Conservation (phyloP, 1,284 basidiomycete species). For the Hypsizygus ulmarius region DNA sequence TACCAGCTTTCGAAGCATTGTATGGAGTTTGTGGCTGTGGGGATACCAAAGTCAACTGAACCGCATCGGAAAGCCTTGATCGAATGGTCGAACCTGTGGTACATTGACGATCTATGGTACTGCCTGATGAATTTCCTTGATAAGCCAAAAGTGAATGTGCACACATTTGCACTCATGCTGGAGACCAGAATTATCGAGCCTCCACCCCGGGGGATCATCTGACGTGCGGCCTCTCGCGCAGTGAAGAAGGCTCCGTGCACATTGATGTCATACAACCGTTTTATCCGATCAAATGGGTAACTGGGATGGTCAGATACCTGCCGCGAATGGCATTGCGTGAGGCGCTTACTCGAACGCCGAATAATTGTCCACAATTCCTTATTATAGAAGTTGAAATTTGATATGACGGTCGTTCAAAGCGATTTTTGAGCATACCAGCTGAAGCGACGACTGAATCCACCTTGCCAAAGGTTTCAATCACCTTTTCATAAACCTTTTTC, state of each 20-base stretch:
- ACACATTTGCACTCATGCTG: slow-evolving; percentile 87
- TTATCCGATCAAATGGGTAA: slow-evolving; percentile 82
- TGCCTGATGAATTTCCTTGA: not conserved
- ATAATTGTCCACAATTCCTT: slow-evolving; percentile 92
- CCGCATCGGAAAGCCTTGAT: not conserved
- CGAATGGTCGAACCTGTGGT: slow-evolving; percentile 53
- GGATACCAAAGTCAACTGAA: not conserved
- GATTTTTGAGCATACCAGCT: slow-evolving; percentile 57
- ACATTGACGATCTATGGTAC: slow-evolving; percentile 74
- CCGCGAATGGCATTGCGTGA: not conserved
- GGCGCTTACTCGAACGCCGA: slow-evolving; percentile 77
- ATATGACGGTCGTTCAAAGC: not conserved
- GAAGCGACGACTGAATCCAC: slow-evolving; percentile 87
- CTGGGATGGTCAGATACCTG: slow-evolving; percentile 33
- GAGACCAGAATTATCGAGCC: slow-evolving; percentile 88
- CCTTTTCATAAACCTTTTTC: slow-evolving; percentile 64
- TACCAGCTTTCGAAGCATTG: slow-evolving; percentile 90
- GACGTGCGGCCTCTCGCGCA: slow-evolving; percentile 85
- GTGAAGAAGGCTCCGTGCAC: slow-evolving; percentile 93
- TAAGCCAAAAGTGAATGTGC: slow-evolving; percentile 24
- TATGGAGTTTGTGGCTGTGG: slow-evolving; percentile 89
- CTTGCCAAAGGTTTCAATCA: slow-evolving; percentile 76
- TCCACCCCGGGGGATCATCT: slow-evolving; percentile 73
- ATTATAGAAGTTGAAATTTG: slow-evolving; percentile 1
- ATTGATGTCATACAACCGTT: slow-evolving; percentile 88